These are phyloP conservation scores for Friedmanniomyces endolithicus DNA, from an alignment of 495 filamentous ascomycete genomes.

Conservation along the genomic window DNA sequence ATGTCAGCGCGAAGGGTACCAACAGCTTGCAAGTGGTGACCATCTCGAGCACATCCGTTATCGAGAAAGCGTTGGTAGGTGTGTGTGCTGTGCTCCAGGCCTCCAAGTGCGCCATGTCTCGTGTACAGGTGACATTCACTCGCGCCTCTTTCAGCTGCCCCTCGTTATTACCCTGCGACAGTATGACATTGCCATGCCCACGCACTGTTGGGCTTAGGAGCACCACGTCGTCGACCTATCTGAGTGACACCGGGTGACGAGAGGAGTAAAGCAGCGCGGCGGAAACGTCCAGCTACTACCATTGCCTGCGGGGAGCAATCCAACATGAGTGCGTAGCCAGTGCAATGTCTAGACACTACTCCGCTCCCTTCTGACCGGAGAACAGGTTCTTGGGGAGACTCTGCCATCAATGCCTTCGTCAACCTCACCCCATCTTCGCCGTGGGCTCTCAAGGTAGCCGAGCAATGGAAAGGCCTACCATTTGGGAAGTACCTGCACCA, in stretches of 20 bases:
- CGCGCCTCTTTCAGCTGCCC: no score
- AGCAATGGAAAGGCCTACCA: conserved; percentile 12
- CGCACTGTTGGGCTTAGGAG: background rate
- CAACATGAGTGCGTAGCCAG: background rate
- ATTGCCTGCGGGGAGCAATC: background rate
- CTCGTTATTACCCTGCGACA: no score
- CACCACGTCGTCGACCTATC: background rate
- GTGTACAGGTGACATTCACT: no score
- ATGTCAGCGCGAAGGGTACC: no score
- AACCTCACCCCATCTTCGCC: conserved; percentile 7
- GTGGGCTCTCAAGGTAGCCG: conserved; percentile 10
- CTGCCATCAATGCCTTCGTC: conserved; percentile 13
- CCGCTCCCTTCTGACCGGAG: background rate
- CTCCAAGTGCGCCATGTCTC: no score
- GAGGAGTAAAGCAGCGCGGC: no score
- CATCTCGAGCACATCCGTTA: no score
- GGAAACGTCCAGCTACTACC: background rate
- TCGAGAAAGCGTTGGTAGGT: no score
- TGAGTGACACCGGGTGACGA: background rate
- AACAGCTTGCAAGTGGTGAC: no score
- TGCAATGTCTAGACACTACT: background rate
- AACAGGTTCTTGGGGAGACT: conserved; percentile 4
- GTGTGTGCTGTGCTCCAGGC: no score
- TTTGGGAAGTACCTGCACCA: conserved; percentile 13
- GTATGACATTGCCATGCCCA: no score